phyloP scores from a whole-genome alignment of 2,329 filamentous ascomycete genomes.

The Microdochium nivale region DNA sequence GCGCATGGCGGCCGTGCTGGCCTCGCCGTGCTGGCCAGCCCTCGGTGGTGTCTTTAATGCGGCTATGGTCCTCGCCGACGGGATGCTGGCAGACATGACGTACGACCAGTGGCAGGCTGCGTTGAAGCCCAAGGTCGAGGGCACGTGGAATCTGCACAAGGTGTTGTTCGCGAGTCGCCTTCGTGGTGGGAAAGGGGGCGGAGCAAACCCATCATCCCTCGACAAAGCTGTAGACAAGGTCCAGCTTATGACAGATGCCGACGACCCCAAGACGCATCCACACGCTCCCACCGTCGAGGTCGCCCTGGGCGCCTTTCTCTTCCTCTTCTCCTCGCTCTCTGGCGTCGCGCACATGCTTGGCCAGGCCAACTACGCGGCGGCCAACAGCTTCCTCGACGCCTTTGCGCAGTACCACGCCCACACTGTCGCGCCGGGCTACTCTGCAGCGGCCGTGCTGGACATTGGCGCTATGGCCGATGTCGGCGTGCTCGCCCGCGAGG shows the following conservation, averaged over 20 bases:
- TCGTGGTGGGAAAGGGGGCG: too few relatives aligned
- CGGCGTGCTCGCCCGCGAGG: slow-evolving; percentile 21
- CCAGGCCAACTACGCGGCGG: slow-evolving; percentile 26
- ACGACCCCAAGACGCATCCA: too few relatives aligned
- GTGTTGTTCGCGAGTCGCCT: background rate
- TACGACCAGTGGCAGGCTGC: background rate
- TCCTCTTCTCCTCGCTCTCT: slow-evolving; percentile 18
- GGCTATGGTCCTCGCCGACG: slow-evolving; percentile 17
- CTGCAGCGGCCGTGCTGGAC: slow-evolving; percentile 12
- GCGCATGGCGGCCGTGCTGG: too few relatives aligned
- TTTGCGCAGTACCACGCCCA: slow-evolving; percentile 15
- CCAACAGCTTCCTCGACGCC: slow-evolving; percentile 26
- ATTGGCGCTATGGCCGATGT: slow-evolving; percentile 25
- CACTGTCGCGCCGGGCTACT: slow-evolving; percentile 12
- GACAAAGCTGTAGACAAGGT: too few relatives aligned
- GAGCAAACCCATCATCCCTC: too few relatives aligned
- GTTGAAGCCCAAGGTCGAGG: slow-evolving; percentile 8
- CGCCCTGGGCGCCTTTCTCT: slow-evolving; percentile 25
- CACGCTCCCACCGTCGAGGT: slow-evolving; percentile 1
- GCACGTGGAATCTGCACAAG: slow-evolving; percentile 8
- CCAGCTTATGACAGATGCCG: too few relatives aligned
- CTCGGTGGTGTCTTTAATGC: slow-evolving; percentile 16
- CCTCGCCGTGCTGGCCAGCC: too few relatives aligned
- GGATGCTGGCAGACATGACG: slow-evolving; percentile 4
- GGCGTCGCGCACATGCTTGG: slow-evolving; percentile 19